Conservation (phyloP, 2,329 filamentous ascomycete species). For the Neofusicoccum sp. region DNA sequence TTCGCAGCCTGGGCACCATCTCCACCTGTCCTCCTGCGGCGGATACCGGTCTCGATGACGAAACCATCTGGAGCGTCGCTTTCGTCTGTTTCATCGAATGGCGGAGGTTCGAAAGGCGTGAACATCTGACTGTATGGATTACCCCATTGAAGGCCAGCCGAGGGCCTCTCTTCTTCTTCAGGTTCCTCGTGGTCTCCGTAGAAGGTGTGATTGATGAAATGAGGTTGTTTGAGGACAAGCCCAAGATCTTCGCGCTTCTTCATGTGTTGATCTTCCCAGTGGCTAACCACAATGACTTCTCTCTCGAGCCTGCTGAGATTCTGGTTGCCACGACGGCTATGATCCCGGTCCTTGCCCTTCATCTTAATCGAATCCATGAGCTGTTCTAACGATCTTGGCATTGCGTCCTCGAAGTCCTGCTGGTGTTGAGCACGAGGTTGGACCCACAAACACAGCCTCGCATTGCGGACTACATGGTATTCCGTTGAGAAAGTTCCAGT, state of each 20-base stretch:
- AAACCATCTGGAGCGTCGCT: not conserved
- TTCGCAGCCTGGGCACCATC: not conserved
- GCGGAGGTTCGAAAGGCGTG: conserved; percentile 2
- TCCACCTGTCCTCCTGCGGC: not conserved
- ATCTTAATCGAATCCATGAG: conserved; percentile 10
- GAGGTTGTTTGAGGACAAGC: conserved; percentile 6
- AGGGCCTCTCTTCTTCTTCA: not conserved
- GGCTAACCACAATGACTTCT: conserved; percentile 4
- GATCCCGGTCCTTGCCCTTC: conserved; percentile 16
- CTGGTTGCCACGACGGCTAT: conserved; percentile 3
- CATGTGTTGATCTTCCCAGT: conserved; percentile 16
- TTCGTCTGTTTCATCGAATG: conserved; percentile 3
- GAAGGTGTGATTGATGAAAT: conserved; percentile 18
- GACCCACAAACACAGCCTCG: conserved; percentile 7
- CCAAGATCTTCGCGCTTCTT: conserved; percentile 2
- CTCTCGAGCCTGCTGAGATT: conserved; percentile 14
- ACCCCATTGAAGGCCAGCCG: not conserved
- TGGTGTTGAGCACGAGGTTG: conserved; percentile 6
- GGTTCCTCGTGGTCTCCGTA: conserved; percentile 6
- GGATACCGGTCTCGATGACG: not conserved
- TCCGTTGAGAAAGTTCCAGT: conserved; percentile 49
- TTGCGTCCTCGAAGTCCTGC: conserved; percentile 5
- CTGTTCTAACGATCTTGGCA: conserved; percentile 15
- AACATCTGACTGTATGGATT: conserved; percentile 1
- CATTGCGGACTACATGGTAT: conserved; percentile 23